A percentile compares a stretch with the other conserved stretches of the same genome.
phyloP scores from a whole-genome alignment of 2,329 filamentous ascomycete genomes.

The Cadophora malorum region DNA sequence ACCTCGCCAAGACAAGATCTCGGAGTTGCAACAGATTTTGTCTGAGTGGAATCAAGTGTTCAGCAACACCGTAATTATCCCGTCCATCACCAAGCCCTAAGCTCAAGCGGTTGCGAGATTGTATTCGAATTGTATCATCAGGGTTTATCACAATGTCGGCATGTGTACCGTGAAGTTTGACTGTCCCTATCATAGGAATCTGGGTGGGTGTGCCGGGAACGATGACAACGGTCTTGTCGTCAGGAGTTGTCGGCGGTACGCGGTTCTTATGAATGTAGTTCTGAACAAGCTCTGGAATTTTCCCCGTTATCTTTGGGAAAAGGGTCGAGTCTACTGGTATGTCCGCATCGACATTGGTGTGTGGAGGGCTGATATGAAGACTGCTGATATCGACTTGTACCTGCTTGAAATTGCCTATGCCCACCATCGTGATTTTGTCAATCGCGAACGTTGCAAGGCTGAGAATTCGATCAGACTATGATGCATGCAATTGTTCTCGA shows the following conservation, averaged over 20 bases:
- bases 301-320: slow-evolving; percentile 35
- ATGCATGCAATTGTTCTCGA: too few relatives aligned
- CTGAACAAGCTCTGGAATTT: slow-evolving; percentile 25
- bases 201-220: not conserved
- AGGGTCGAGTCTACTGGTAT: slow-evolving; percentile 20
- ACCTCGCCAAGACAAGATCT: slow-evolving; percentile 21
- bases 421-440: not conserved
- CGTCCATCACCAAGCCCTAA: slow-evolving; percentile 3
- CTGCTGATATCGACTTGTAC: not conserved
- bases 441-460: not conserved
- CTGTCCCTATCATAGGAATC: slow-evolving; percentile 33
- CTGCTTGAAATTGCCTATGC: not conserved
- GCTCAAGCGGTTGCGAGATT: slow-evolving; percentile 33
- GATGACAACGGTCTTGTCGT: not conserved
- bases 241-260: not conserved
- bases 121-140: slow-evolving; percentile 30
- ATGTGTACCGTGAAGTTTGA: slow-evolving; percentile 40
- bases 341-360: not conserved
- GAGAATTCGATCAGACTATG: too few relatives aligned
- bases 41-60: slow-evolving; percentile 20
- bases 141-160: slow-evolving; percentile 34
- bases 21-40: slow-evolving; percentile 23
- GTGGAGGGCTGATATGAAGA: not conserved
- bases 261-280: slow-evolving; percentile 21
- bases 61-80: slow-evolving; percentile 29